These are phyloP conservation scores for Tylopilus intermedius DNA, from an alignment of 768 basidiomycete species.

Conservation along the genomic window DNA sequence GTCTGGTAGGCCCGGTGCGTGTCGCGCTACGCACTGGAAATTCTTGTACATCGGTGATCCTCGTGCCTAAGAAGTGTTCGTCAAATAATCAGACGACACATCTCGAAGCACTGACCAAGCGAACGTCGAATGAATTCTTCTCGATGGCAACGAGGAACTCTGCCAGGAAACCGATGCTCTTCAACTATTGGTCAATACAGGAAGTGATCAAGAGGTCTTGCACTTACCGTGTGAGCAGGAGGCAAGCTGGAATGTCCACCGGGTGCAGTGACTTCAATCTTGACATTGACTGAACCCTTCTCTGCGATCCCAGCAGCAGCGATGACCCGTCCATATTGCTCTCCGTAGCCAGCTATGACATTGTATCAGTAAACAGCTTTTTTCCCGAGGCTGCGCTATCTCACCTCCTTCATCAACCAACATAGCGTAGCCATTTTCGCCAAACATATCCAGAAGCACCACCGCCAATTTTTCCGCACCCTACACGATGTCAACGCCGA, in stretches of 20 bases:
- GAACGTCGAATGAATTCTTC: slow-evolving; percentile 49
- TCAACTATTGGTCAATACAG: slow-evolving; percentile 10
- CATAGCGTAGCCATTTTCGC: slow-evolving; percentile 66
- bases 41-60: slow-evolving; percentile 53
- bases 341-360: slow-evolving; percentile 43
- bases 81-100: not conserved
- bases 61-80: slow-evolving; percentile 37
- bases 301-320: slow-evolving; percentile 65
- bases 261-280: slow-evolving; percentile 57
- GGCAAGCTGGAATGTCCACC: slow-evolving; percentile 89
- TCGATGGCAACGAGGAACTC: slow-evolving; percentile 66
- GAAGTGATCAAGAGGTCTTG: not conserved
- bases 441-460: slow-evolving; percentile 57
- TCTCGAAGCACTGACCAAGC: slow-evolving; percentile 40
- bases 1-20: slow-evolving; percentile 51
- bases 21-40: slow-evolving; percentile 62
- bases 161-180: slow-evolving; percentile 82
- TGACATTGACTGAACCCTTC: slow-evolving; percentile 65
- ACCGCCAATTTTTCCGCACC: slow-evolving; percentile 49
- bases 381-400: not conserved
- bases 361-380: not conserved
- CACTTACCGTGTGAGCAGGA: slow-evolving; percentile 66
- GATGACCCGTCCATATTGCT: slow-evolving; percentile 49
- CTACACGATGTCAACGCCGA: slow-evolving; percentile 27
- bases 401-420: slow-evolving; percentile 86